Base-by-base conservation (phyloP, 2,329 filamentous ascomycete species). In the Penicillium brevicompactum region DNA sequence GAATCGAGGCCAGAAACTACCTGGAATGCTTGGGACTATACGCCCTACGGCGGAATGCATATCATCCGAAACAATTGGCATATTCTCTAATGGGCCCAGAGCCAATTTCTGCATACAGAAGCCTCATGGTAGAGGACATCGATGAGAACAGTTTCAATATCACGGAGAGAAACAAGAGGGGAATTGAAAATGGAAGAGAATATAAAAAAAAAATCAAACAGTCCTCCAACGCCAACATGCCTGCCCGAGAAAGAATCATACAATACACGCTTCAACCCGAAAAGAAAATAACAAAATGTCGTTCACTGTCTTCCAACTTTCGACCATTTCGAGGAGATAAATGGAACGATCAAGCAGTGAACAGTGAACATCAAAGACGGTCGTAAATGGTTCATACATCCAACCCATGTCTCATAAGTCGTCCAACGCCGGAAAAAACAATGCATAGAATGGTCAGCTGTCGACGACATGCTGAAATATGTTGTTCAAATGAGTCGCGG, bases 371-470 rank as follows among this genome's bases (percentile, higher is more conserved):
- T 57, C 58, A 60, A 48, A 59, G 45, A 60, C 46, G 57, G 61
- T 61, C 62, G 60, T 63, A 68, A 66, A 65, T 62, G 55, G 61
- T 62, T 67, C 68, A 70, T 64, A 68, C 67, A 69, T 66, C 67
- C 68, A 62, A 64, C 67, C 67, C 62, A 63, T 63, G 60, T 60
- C 54, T 71, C 62, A 51, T 67, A 64, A 68, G 58, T 65, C 61
- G 64, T 65, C 61, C 59, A 57, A 72, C 69, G 68, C 69, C 69
- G 58, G 24, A 27, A 58, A 58, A 41, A 66, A 66, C 40, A 63
- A 69, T 70, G 67, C 68, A 64, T 51, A 46, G 34, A 60, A 60
- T 58, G 46, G 48, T 53, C 50, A 60, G 58, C 55, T 53, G 50
- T 49, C 58, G n/a, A 32, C 41, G 30, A 42, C 47, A 49, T 32